A percentile compares a stretch with the other conserved stretches of the same genome.
phyloP scores from a whole-genome alignment of 257 asterid genomes.

The Capsicum baccatum region DNA sequence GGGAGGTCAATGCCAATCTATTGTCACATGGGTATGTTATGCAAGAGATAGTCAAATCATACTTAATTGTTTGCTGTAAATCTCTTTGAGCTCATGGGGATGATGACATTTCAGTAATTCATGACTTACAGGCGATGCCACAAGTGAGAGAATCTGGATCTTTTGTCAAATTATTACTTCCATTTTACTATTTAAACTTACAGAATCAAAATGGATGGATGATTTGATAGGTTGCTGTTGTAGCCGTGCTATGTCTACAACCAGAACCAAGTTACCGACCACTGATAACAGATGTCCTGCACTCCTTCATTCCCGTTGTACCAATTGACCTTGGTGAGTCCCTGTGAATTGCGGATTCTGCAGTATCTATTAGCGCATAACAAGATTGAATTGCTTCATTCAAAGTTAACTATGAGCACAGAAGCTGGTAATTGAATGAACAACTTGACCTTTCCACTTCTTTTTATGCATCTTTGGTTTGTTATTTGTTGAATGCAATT shows the following conservation, averaged over 20 bases:
- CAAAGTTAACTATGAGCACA: slow-evolving; percentile 4
- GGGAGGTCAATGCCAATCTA: slow-evolving; percentile 77
- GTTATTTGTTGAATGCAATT: slow-evolving; percentile 25
- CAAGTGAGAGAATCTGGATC: slow-evolving; percentile 54
- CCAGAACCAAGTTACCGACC: slow-evolving; percentile 97
- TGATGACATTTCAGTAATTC: slow-evolving; percentile 27
- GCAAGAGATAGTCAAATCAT: background rate
- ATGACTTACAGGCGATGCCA: slow-evolving; percentile 82
- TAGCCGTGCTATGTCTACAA: slow-evolving; percentile 92
- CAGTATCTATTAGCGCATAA: slow-evolving; percentile 42
- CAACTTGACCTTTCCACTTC: slow-evolving; percentile 13
- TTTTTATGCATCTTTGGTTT: background rate
- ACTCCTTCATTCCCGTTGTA: slow-evolving; percentile 94
- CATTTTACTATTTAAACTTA: slow-evolving; percentile 11
- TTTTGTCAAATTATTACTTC: slow-evolving; percentile 16
- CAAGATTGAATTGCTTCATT: slow-evolving; percentile 11
- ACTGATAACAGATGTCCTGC: slow-evolving; percentile 87
- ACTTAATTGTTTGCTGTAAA: background rate
- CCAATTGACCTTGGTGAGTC: slow-evolving; percentile 93
- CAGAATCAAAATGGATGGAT: background rate
- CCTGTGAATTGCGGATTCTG: slow-evolving; percentile 55
- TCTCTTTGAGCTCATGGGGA: background rate
- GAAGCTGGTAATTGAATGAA: slow-evolving; percentile 27
- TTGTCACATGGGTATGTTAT: slow-evolving; percentile 78
- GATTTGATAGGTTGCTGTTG: slow-evolving; percentile 82